Conservation (phyloP, 805 yeast genomes). For the Candida berthetii region DNA sequence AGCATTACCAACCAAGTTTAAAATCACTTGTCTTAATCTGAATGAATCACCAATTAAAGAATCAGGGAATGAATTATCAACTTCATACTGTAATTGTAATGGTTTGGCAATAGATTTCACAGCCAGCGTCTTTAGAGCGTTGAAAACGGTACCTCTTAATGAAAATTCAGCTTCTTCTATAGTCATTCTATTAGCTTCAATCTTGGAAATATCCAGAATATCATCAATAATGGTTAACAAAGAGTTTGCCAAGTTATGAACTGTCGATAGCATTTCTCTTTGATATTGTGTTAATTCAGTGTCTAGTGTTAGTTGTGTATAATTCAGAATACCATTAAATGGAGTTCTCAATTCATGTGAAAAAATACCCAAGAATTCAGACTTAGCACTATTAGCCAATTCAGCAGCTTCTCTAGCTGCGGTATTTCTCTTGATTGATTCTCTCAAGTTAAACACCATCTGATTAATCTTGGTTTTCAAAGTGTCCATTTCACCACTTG, state of each 20-base stretch:
- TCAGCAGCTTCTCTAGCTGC: slow-evolving; percentile 95
- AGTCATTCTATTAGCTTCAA: slow-evolving; percentile 91
- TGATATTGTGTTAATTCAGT: slow-evolving; percentile 89
- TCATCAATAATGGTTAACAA: slow-evolving; percentile 84
- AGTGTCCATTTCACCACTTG: slow-evolving; percentile 79
- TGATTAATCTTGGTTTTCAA: slow-evolving; percentile 55
- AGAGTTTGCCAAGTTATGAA: slow-evolving; percentile 82
- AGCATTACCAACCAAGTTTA: slow-evolving; percentile 85
- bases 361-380: slow-evolving; percentile 86
- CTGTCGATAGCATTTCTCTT: slow-evolving; percentile 86
- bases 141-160: slow-evolving; percentile 81
- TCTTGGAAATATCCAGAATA: slow-evolving; percentile 86
- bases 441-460: slow-evolving; percentile 83
- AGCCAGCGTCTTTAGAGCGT: slow-evolving; percentile 83
- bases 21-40: slow-evolving; percentile 79
- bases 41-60: slow-evolving; percentile 84
- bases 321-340: slow-evolving; percentile 88
- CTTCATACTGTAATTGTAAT: slow-evolving; percentile 70
- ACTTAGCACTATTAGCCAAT: slow-evolving; percentile 81
- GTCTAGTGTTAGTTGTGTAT: slow-evolving; percentile 85
- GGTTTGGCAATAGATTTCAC: slow-evolving; percentile 88
- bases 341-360: slow-evolving; percentile 89
- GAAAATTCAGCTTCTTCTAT: slow-evolving; percentile 87
- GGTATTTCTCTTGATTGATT: slow-evolving; percentile 84
- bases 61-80: slow-evolving; percentile 85